phyloP scores from a whole-genome alignment of 2,329 filamentous ascomycete species.

The Salinomyces thailandicus region DNA sequence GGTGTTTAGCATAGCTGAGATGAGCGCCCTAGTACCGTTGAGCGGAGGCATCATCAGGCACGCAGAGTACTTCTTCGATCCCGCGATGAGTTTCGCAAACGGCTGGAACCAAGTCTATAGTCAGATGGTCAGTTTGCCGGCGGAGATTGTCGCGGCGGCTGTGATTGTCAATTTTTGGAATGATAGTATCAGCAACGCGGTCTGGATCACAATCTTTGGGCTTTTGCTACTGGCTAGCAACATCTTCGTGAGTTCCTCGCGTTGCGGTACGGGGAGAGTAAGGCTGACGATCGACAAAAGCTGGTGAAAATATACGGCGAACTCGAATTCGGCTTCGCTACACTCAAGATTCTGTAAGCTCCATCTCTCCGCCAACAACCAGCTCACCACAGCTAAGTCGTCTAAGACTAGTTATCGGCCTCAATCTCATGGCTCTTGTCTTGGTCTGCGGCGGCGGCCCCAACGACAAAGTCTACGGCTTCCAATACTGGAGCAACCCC shows the following conservation, averaged over 20 bases:
- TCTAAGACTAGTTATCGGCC: constrained; percentile 27
- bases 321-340: constrained; percentile 37
- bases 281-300: background rate
- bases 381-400: background rate
- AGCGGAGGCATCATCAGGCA: constrained; percentile 30
- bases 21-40: constrained; percentile 29
- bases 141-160: constrained; percentile 16
- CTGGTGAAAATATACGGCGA: constrained; percentile 33
- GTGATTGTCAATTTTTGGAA: constrained; percentile 15
- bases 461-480: constrained; percentile 29
- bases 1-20: constrained; percentile 29
- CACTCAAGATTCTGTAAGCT: constrained; percentile 29
- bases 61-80: constrained; percentile 29
- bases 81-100: constrained; percentile 21
- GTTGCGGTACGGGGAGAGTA: background rate
- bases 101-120: constrained; percentile 22
- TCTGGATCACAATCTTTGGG: constrained; percentile 16
- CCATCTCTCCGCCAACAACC: background rate
- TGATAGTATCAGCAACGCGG: constrained; percentile 10
- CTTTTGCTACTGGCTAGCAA: constrained; percentile 10
- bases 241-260: constrained; percentile 6
- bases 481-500: constrained; percentile 34
- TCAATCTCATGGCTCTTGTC: constrained; percentile 24
- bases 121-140: constrained; percentile 11
- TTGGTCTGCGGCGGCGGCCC: constrained; percentile 29